Evolutionary conservation across 2,329 filamentous ascomycete genomes (phyloP).

Genomic region (Cercospora sp.): DNA sequence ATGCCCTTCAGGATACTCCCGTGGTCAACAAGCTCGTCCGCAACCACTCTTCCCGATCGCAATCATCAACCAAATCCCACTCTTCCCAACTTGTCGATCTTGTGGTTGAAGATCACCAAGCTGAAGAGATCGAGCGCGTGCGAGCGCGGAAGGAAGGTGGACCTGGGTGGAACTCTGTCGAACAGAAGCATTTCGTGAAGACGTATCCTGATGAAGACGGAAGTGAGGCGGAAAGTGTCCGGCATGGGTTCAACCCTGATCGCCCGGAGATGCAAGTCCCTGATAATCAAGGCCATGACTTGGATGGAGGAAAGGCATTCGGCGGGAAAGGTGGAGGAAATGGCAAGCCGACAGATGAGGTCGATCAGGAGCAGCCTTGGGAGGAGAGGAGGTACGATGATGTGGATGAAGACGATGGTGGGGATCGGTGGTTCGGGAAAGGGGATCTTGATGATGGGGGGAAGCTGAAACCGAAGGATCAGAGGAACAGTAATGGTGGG

Average conservation of each 20-base stretch:
- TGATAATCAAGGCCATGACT: constrained; percentile 45
- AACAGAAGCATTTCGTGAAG: constrained; percentile 57
- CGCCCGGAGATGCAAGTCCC: constrained; percentile 45
- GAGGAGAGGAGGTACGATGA: constrained; percentile 30
- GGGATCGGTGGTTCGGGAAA: constrained; percentile 29
- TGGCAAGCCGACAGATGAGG: constrained; percentile 29
- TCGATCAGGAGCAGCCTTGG: constrained; percentile 36
- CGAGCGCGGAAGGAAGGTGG: constrained; percentile 63
- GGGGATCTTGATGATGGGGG: constrained; percentile 22
- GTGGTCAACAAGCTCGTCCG: constrained; percentile 44
- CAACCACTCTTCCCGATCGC: constrained; percentile 47
- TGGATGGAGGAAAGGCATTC: constrained; percentile 33
- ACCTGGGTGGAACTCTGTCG: constrained; percentile 59
- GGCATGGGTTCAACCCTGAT: constrained; percentile 57
- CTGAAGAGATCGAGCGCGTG: constrained; percentile 63
- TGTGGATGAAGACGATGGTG: constrained; percentile 7
- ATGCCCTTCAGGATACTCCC: constrained; percentile 33
- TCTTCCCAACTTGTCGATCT: constrained; percentile 66
- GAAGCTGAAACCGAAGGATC: constrained; percentile 9
- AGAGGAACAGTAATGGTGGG: constrained; percentile 2
- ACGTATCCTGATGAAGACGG: constrained; percentile 49
- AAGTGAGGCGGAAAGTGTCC: constrained; percentile 49
- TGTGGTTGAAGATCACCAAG: constrained; percentile 63
- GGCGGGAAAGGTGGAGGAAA: constrained; percentile 44
- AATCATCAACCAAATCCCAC: constrained; percentile 50